Base-by-base conservation (phyloP, 306 rosid genomes). In the Glycyrrhiza uralensis region DNA sequence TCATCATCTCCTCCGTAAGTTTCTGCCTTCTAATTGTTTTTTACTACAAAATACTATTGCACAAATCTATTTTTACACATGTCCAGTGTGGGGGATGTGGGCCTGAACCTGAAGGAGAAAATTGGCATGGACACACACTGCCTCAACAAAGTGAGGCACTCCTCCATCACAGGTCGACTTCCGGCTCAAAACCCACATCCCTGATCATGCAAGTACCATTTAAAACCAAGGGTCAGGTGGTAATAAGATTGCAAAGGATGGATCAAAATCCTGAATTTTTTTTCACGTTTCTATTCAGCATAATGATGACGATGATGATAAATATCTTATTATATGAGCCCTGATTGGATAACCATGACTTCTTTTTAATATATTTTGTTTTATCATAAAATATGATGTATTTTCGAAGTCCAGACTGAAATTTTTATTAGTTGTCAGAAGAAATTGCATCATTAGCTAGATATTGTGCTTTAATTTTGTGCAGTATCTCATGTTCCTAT, bases 1-100 rank as follows among this genome's bases (percentile, higher is more conserved):
- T 94, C 81, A 62, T 89, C 71, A 75, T 76, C 49, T 91, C 94
- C 60, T 89, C 96, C 7, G 98, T 94, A 84, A 91, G 98, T 85
- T 69, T 66, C 69, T 75, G 22, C 70, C 19, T 78, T 75, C 66
- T 49, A 41, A 24, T 50, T 50, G 28, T 28, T 60, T 35, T 60
- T 35, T 60, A 33, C 66, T 15, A 18, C 1, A 33, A 30, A 67
- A 71, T 17, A 32, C 7, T 51, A 65, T 47, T 23, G 15, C 49
- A 55, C 67, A 44, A 54, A 41, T 65, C 47, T 54, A 42, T 71
- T 77, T 60, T 54, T 72, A 7, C 19, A 32, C 50, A 15, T 49
- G 14, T 58, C 29, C 7, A 19, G 26, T 3, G 29, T 42, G 65
- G 65, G 44, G 71, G 28, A 18, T 50, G 64, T 19, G 26, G 11